These are phyloP conservation scores for Xylariaceae sp. DNA, from an alignment of 2,329 filamentous ascomycete species.

Conservation along the genomic window DNA sequence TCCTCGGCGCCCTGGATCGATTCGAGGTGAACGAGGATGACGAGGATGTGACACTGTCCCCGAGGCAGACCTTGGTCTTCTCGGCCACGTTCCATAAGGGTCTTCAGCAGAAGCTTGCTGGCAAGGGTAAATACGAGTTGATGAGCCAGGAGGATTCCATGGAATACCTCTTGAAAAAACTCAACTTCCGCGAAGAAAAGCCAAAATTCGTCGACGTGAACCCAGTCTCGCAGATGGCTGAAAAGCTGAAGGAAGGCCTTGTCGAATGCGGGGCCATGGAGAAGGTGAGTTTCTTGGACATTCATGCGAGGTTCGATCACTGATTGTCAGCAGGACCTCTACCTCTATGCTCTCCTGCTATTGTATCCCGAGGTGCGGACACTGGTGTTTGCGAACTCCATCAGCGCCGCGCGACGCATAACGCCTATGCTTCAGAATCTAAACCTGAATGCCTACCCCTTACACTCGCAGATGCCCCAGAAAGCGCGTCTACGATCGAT, in stretches of 20 bases:
- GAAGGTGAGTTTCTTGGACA: constrained; percentile 51
- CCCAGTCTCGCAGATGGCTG: constrained; percentile 81
- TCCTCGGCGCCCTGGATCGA: constrained; percentile 71
- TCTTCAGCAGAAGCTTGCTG: constrained; percentile 82
- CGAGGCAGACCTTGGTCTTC: constrained; percentile 86
- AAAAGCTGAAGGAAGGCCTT: constrained; percentile 76
- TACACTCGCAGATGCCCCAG: constrained; percentile 93
- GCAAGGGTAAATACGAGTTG: constrained; percentile 62
- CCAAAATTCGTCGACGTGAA: constrained; percentile 92
- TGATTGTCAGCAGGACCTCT: constrained; percentile 59
- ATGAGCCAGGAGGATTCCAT: constrained; percentile 73
- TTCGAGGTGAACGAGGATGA: constrained; percentile 47
- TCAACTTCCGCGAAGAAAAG: constrained; percentile 76
- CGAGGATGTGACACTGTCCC: constrained; percentile 34
- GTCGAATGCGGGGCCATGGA: constrained; percentile 90
- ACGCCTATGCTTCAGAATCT: constrained; percentile 79
- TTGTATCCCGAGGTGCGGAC: constrained; percentile 75
- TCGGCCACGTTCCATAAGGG: constrained; percentile 93
- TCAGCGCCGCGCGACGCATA: constrained; percentile 81
- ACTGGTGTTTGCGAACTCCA: constrained; percentile 92
- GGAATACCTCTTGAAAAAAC: constrained; percentile 84
- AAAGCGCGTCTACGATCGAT: constrained; percentile 91
- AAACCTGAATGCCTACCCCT: constrained; percentile 63
- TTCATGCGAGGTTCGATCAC: neutral
- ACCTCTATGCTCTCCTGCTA: constrained; percentile 80